Evolutionary conservation across 164 flowering plant species (phyloP), one percentile per base, ranked within the genome.

Genomic region (Liriodendron chinense): DNA sequence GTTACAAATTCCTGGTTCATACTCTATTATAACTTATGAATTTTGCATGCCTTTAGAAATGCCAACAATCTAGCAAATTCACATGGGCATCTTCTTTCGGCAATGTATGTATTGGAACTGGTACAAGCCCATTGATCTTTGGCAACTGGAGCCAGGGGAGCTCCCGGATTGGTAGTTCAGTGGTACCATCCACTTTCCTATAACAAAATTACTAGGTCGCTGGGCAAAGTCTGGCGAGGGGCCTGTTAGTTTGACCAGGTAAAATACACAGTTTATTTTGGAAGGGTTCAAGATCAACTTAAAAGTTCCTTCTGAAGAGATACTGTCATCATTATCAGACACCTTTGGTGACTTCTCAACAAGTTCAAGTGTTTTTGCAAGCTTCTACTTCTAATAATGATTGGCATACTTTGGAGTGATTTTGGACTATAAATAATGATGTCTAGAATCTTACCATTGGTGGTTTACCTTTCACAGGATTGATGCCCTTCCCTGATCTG

Each of bases 401-500:
- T 56, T 9, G 56, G 56, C 21, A 21, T 26, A n/a, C 53, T 23
- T 70, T 57, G 20, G n/a, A 20, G 47, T 63, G 12, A 8, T 22
- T 21, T 16, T 16, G 6, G 22, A 47, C 14, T 47, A 14, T 24
- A 47, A 70, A 69, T 26, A 26, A 48, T 59, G 3, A 9, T 47
- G 68, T 75, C 14, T 7, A 7, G 10, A 26, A 26, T 25, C 24
- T 74, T 63, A 74, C 24, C 34, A 57, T 47, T 21, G 24, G 16
- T 21, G 24, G 9, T 70, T 63, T 71, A 65, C 68, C 18, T 77
- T 34, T 79, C 87, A 78, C 93, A 96, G 99, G 96, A 47, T 81
- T 90, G 83, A 90, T 94, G 84, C 71, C 97, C 69, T 79, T 96
- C 73, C 92, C 95, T 76, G 98, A 94, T 78, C 84, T 96, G 71